These are phyloP conservation scores for Fallopia convolvulus DNA, from an alignment of 148 eudicot species.

Conservation along the genomic window DNA sequence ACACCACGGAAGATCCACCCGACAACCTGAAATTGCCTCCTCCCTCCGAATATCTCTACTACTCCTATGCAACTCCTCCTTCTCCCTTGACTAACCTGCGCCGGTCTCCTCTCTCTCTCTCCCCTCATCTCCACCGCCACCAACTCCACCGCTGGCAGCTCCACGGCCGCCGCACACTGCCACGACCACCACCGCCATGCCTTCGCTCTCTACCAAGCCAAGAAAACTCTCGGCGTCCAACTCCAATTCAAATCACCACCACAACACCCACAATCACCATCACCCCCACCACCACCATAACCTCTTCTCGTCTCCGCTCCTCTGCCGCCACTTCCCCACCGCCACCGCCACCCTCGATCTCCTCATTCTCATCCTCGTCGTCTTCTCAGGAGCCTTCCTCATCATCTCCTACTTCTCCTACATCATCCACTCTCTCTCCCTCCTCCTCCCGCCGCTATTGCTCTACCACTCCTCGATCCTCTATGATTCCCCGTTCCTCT, in stretches of 20 bases:
- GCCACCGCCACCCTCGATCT: slow-evolving; percentile 68
- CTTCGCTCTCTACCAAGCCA: slow-evolving; percentile 27
- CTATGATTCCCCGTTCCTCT: slow-evolving; percentile 15
- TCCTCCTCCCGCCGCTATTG: slow-evolving; percentile 34
- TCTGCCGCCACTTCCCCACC: slow-evolving; percentile 47
- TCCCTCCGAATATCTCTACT: not conserved
- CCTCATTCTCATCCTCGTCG: slow-evolving; percentile 60
- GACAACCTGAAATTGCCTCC: slow-evolving; percentile 11
- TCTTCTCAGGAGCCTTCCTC: slow-evolving; percentile 69
- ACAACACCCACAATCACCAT: slow-evolving; percentile 12
- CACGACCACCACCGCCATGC: slow-evolving; percentile 13
- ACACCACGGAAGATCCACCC: slow-evolving; percentile 11
- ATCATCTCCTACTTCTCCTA: slow-evolving; percentile 56
- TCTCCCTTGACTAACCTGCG: slow-evolving; percentile 17
- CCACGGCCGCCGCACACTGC: slow-evolving; percentile 2
- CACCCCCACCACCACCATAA: slow-evolving; percentile 15
- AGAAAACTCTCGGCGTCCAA: slow-evolving; percentile 19
- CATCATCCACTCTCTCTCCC: slow-evolving; percentile 54
- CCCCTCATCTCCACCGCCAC: slow-evolving; percentile 13
- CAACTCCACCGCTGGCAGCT: slow-evolving; percentile 9
- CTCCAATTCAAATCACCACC: slow-evolving; percentile 10
- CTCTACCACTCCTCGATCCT: slow-evolving; percentile 17
- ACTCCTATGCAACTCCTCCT: not conserved
- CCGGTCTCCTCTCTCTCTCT: slow-evolving; percentile 16
- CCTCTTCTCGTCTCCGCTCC: slow-evolving; percentile 16